Evolutionary conservation across 768 basidiomycete species (phyloP).

Genomic region (Mycena chlorophos): DNA sequence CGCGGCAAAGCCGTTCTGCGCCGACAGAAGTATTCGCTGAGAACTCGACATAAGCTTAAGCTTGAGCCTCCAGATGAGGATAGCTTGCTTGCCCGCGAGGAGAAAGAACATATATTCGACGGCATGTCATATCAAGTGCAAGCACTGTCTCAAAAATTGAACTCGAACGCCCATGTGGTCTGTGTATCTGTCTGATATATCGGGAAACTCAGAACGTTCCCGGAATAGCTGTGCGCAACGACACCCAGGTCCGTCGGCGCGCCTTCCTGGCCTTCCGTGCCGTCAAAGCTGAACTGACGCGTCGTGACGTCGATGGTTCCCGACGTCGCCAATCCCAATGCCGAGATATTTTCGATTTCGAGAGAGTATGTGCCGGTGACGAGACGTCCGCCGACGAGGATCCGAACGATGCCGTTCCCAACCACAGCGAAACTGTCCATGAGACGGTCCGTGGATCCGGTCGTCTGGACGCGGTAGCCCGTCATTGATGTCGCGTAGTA

Average conservation of each 20-base stretch:
- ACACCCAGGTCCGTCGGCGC: conserved; percentile 19
- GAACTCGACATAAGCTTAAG: too few relatives aligned
- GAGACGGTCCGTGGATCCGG: conserved; percentile 21
- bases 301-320: conserved; percentile 22
- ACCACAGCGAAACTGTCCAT: conserved; percentile 27
- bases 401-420: conserved; percentile 23
- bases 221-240: conserved; percentile 21
- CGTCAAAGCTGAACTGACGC: conserved; percentile 21
- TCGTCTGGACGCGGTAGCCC: conserved; percentile 21
- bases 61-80: too few relatives aligned
- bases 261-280: conserved; percentile 18
- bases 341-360: conserved; percentile 20
- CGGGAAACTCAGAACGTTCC: conserved; percentile 23
- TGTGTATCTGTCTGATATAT: conserved; percentile 24
- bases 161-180: conserved; percentile 27
- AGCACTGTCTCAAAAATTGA: too few relatives aligned
- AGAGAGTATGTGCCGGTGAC: conserved; percentile 25
- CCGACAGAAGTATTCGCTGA: too few relatives aligned
- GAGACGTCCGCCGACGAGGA: conserved; percentile 24
- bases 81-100: too few relatives aligned
- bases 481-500: conserved; percentile 27
- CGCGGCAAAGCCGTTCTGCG: too few relatives aligned
- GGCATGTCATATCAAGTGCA: too few relatives aligned
- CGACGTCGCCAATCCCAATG: conserved; percentile 19
- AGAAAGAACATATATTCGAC: too few relatives aligned